These are phyloP conservation scores for Chlamydomonas eustigma DNA, from an alignment of 139 green algal species.

Conservation along the genomic window DNA sequence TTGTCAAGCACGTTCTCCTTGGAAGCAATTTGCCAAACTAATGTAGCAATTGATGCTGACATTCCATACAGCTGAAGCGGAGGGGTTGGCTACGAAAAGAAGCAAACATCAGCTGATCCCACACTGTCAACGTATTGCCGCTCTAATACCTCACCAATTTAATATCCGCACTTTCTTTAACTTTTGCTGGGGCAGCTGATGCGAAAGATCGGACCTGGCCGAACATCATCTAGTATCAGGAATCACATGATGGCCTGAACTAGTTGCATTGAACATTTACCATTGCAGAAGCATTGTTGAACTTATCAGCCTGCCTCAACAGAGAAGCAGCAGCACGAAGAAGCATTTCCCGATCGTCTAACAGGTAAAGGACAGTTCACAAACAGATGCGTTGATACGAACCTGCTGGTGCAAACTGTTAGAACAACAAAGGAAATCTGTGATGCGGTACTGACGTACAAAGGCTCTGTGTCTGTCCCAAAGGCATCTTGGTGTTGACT, in stretches of 20 bases:
- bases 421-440: too few species aligned
- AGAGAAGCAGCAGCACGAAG: neutral
- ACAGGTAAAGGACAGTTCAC: too few species aligned
- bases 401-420: too few species aligned
- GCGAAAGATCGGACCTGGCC: neutral
- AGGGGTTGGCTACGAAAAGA: constrained; percentile 36
- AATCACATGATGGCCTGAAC: too few species aligned
- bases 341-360: neutral
- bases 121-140: too few species aligned
- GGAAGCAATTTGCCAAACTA: constrained; percentile 48
- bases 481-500: too few species aligned
- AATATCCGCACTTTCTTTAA: neutral
- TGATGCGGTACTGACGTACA: too few species aligned
- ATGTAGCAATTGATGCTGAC: constrained; percentile 41
- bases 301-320: neutral
- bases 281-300: neutral
- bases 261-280: too few species aligned
- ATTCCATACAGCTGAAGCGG: constrained; percentile 44
- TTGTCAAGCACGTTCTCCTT: constrained; percentile 57
- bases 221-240: neutral
- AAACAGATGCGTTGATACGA: too few species aligned
- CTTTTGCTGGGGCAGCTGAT: neutral
- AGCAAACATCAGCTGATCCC: too few species aligned
- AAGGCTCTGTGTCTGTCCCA: too few species aligned
- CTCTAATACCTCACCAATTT: neutral